These are phyloP conservation scores for Suhomyces ambrosiae DNA, from an alignment of 1,139 yeast genomes.

Conservation along the genomic window DNA sequence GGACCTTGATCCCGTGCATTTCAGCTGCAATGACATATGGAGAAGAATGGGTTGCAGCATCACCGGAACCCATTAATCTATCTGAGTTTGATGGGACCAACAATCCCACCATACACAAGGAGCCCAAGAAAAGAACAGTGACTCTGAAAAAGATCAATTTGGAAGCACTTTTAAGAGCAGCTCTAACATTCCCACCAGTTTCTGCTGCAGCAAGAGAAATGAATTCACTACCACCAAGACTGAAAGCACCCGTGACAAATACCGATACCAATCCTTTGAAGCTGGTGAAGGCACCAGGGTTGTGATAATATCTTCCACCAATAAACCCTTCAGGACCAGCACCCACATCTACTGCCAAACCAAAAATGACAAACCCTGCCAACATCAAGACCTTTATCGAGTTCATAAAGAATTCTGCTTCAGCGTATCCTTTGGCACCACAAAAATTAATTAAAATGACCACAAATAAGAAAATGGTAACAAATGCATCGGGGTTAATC, in stretches of 20 bases:
- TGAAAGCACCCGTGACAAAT: slow-evolving; percentile 42
- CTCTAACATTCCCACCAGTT: slow-evolving; percentile 24
- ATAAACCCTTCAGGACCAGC: slow-evolving; percentile 27
- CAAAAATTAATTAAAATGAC: slow-evolving; percentile 27
- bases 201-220: slow-evolving; percentile 28
- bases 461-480: slow-evolving; percentile 30
- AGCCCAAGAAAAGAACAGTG: slow-evolving; percentile 27
- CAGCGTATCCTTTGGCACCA: slow-evolving; percentile 35
- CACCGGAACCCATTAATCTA: slow-evolving; percentile 23
- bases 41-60: slow-evolving; percentile 24
- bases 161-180: slow-evolving; percentile 25
- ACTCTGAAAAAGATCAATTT: slow-evolving; percentile 27
- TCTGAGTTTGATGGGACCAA: slow-evolving; percentile 24
- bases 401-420: slow-evolving; percentile 35
- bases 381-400: slow-evolving; percentile 24
- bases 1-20: slow-evolving; percentile 25
- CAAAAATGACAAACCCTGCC: slow-evolving; percentile 32
- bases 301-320: slow-evolving; percentile 35
- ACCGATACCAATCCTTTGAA: slow-evolving; percentile 46
- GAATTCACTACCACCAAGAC: slow-evolving; percentile 38
- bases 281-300: slow-evolving; percentile 32
- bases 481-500: slow-evolving; percentile 33
- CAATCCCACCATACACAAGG: slow-evolving; percentile 26
- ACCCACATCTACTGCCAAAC: slow-evolving; percentile 33
- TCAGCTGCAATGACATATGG: slow-evolving; percentile 30